Evolutionary conservation across 305 asterid genomes (phyloP), one percentile per base, ranked within the genome.

Genomic region (Plantago coronopus): DNA sequence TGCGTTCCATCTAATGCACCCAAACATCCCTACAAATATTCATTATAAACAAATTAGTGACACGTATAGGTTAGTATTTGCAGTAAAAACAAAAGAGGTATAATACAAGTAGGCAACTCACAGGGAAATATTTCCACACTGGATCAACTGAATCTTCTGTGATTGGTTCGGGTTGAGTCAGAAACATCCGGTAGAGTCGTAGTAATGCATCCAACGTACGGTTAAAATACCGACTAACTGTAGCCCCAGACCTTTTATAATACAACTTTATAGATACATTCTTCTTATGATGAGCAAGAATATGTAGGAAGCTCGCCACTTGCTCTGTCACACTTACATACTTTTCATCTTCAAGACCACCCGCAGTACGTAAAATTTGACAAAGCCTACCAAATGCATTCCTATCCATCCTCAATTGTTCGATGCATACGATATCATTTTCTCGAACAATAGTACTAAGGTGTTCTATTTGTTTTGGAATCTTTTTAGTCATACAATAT

Each of bases 341-440:
- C 54, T 48, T 48, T 14, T 48, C 54, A 48, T 48, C 54, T 19
- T 48, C 27, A 14, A 48, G 29, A 19, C 16, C 54, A 48, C 54
- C 29, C 16, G 27, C 25, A 48, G 9, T 48, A 10, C 54, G 54
- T 16, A 48, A 18, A 48, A 48, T 48, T 13, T 48, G 23, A 19
- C 54, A 48, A 48, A 48, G 54, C 23, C 54, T 10, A 48, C 54
- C 42, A 11, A 48, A 19, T 8, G 54, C 15, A 2, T 48, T 48
- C 23, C 54, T 48, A 48, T 48, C 54, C 54, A 48, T 48, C 25
- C 29, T 19, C 23, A 48, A 7, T 17, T 48, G 12, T 0, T 48
- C 54, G 7, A 48, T 19, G 23, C 27, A 48, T 7, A 18, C 29
- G 11, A 17, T 48, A 7, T 48, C 54, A 48, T 48, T 48, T 34